Base-by-base conservation (phyloP, 176 grass and related monocot genomes). In the Ananas comosus region DNA sequence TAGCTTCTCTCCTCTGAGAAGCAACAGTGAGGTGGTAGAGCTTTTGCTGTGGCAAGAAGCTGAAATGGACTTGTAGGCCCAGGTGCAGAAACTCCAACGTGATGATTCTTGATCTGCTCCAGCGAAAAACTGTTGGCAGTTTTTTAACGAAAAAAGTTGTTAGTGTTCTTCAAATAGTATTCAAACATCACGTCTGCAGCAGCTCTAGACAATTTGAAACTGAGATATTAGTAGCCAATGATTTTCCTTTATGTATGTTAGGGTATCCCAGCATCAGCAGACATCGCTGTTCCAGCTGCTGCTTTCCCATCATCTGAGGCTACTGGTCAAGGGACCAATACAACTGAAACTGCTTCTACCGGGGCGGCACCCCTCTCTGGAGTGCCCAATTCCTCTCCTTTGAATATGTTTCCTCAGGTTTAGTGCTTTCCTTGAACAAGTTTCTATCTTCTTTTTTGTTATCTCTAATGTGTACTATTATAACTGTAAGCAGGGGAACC, bases 361-460 rank as follows among this genome's bases (percentile, higher is more conserved):
- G 53, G 76, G 64, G 79, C 71, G 48, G 64, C 66, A 0, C 17
- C 59, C 73, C 76, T 87, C 12, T 90, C 86, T 77, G 93, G 81
- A 73, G 51, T 86, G 61, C 89, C 94, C 69, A 99, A 99, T 71
- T 61, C 84, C 49, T 76, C 87, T 73, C 94, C 94, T 78, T 71
- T 99, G 72, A 74, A 99, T 83, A 84, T 99, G 86, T 99, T 99
- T 73, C 93, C 93, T 53, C 84, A 99, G 72, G 94, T 97, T 80
- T 68, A 53, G 4, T 67, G 21, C 16, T 48, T 56, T 72, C 48
- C 51, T 70, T 69, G 47, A 11, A 49, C 28, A 11, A 3, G 13
- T 75, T 65, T 56, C 73, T 82, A 57, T 69, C 18, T 21, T 71
- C 42, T 11, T 28, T 42, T 81, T 22, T 53, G 51, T 33, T 19